Conservation (phyloP, 345 rosid genomes). For the Lagerstroemia speciosa region DNA sequence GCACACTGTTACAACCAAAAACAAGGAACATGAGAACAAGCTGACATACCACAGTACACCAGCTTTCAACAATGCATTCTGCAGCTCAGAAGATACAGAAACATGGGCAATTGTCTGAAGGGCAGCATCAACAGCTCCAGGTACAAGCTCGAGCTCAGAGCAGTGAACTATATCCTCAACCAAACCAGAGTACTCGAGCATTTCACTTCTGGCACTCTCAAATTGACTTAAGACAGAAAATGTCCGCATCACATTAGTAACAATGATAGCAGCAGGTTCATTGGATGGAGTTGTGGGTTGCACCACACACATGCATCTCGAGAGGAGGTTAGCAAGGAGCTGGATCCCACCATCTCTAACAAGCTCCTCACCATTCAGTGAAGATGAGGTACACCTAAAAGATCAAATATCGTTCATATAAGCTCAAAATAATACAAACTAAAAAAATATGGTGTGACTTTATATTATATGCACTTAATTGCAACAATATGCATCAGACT, state of each 20-base stretch:
- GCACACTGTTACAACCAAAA: neutral
- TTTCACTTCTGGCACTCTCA: slow-evolving; percentile 79
- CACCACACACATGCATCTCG: slow-evolving; percentile 91
- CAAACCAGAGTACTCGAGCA: slow-evolving; percentile 62
- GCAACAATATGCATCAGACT: neutral
- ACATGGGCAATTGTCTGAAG: slow-evolving; percentile 76
- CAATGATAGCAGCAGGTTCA: slow-evolving; percentile 90
- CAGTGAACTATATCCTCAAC: slow-evolving; percentile 90
- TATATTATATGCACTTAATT: neutral
- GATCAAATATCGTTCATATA: slow-evolving; percentile 9
- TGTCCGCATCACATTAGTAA: slow-evolving; percentile 83
- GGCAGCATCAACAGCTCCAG: slow-evolving; percentile 92
- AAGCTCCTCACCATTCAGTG: slow-evolving; percentile 96
- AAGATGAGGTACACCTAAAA: slow-evolving; percentile 86
- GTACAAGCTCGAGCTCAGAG: slow-evolving; percentile 84
- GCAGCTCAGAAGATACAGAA: slow-evolving; percentile 79
- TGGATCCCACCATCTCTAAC: slow-evolving; percentile 95
- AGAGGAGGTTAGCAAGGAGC: slow-evolving; percentile 78
- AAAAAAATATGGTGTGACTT: neutral
- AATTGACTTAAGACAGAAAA: slow-evolving; percentile 81
- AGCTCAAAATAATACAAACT: neutral
- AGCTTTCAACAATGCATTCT: slow-evolving; percentile 71
- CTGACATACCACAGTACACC: slow-evolving; percentile 81
- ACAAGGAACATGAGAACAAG: neutral
- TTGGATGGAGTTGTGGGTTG: slow-evolving; percentile 88